These are phyloP conservation scores for Cucurbita argyrosperma DNA, from an alignment of 306 rosid genomes.

Conservation along the genomic window DNA sequence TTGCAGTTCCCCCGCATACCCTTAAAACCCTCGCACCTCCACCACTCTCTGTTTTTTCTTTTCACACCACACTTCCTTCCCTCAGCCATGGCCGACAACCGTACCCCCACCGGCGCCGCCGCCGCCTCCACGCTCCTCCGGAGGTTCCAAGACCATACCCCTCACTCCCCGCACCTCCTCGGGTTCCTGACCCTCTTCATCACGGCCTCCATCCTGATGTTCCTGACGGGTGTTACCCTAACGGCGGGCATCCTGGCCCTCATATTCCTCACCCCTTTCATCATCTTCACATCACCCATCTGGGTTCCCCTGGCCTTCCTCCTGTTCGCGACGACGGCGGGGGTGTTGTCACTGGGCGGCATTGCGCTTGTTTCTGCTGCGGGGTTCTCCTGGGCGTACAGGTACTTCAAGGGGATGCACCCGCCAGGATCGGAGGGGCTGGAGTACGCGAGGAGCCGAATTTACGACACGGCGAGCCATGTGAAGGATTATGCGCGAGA, in stretches of 20 bases:
- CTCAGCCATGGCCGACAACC: conserved; percentile 55
- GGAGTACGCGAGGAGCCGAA: conserved; percentile 56
- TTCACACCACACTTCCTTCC: too few species aligned
- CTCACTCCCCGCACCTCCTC: conserved; percentile 39
- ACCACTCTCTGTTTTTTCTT: too few species aligned
- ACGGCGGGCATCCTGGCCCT: conserved; percentile 21
- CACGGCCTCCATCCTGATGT: conserved; percentile 39
- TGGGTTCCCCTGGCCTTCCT: conserved; percentile 46
- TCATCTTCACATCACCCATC: conserved; percentile 49
- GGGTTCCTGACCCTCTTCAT: conserved; percentile 35
- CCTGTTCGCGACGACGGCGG: conserved; percentile 21
- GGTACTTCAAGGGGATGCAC: conserved; percentile 51
- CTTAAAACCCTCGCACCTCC: neutral
- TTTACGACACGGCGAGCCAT: conserved; percentile 64
- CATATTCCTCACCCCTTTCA: conserved; percentile 34
- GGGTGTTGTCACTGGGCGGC: conserved; percentile 30
- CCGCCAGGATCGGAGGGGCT: conserved; percentile 72
- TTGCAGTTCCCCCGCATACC: conserved; percentile 27
- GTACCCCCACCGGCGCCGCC: neutral
- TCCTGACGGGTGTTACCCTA: conserved; percentile 41
- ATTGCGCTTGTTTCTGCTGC: conserved; percentile 20
- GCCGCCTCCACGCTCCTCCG: conserved; percentile 21
- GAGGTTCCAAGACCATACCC: conserved; percentile 26
- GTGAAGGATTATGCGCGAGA: conserved; percentile 80
- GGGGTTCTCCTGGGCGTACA: conserved; percentile 44